Evolutionary conservation across 1,284 basidiomycete species (phyloP), one percentile per base, ranked within the genome.

Genomic region (Mixia osmundae): DNA sequence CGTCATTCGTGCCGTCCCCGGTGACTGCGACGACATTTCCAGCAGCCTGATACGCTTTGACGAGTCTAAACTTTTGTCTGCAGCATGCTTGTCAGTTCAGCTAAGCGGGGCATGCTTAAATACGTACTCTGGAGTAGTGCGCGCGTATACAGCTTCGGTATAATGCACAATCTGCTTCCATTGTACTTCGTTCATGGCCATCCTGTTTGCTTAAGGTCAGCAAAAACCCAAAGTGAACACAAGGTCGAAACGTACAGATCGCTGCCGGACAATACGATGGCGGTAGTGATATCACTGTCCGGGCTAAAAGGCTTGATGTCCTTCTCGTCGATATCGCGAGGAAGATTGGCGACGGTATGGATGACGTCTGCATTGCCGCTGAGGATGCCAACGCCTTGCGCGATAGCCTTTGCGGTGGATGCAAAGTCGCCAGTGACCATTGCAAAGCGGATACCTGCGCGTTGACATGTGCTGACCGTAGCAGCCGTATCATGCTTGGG

Each of bases 1-100:
- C 68, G 45, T 76, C 71, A 46, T 76, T 74, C 11, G 74, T 69
- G 11, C 72, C 72, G 46, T 76, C 72, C 18, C 72, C 70, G 2
- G 67, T 67, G 47, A 63, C 59, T n/a, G 61, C 68, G 18, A 71
- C 67, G 35, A 63, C 62, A 30, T 62, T 63, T 3, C 60, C 60
- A 3, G 66, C 57, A 12, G 53, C 54, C 49, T 71, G 67, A 42
- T 71, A 62, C 33, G 65, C 62, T 38, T 66, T 65, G 40, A 76
- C 72, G 40, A 76, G 76, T 23, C 62, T 59, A 10, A 76, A 57
- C 52, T 76, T 76, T 41, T 56, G 54, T n/a, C 53, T 72, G 69
- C n/a, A n/a, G n/a, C n/a, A n/a, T n/a, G n/a, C n/a, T n/a, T n/a
- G n/a, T n/a, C n/a, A n/a, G n/a, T n/a, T n/a, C n/a, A n/a, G n/a